phyloP scores from a whole-genome alignment of 371 early-diverging fungal genomes.

The Rhizopus arrhizus region DNA sequence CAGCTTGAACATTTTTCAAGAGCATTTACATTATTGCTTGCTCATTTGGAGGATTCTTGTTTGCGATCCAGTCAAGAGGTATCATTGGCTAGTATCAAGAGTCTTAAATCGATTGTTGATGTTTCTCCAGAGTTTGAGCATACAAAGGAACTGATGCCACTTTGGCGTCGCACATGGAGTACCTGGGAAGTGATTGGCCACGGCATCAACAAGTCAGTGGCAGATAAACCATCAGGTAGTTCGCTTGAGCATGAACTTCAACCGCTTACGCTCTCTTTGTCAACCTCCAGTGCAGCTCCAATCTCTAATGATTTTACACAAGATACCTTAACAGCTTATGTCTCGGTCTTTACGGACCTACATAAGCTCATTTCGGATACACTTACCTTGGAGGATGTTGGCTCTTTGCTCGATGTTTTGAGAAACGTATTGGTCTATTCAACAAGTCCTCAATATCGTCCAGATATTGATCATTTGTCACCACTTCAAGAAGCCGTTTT shows the following conservation, averaged over 20 bases:
- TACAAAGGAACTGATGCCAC: slow-evolving; percentile 28
- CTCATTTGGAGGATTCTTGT: slow-evolving; percentile 76
- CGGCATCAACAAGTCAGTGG: slow-evolving; percentile 37
- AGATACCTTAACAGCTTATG: slow-evolving; percentile 74
- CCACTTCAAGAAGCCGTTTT: slow-evolving; percentile 63
- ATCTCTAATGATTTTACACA: slow-evolving; percentile 68
- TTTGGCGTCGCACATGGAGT: slow-evolving; percentile 77
- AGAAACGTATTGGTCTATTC: slow-evolving; percentile 61
- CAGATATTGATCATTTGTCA: slow-evolving; percentile 58
- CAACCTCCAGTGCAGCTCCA: slow-evolving; percentile 35
- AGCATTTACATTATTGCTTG: slow-evolving; percentile 68
- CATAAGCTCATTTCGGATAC: slow-evolving; percentile 54
- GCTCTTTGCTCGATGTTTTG: slow-evolving; percentile 55
- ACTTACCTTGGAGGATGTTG: slow-evolving; percentile 59
- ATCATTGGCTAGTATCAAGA: slow-evolving; percentile 73
- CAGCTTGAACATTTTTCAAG: slow-evolving; percentile 61
- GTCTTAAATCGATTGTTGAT: slow-evolving; percentile 59
- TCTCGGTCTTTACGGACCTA: slow-evolving; percentile 67
- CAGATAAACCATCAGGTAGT: neutral
- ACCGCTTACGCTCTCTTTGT: slow-evolving; percentile 41
- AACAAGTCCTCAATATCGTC: slow-evolving; percentile 57
- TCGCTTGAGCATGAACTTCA: slow-evolving; percentile 32
- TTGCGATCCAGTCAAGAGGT: slow-evolving; percentile 78
- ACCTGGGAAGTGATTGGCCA: slow-evolving; percentile 80
- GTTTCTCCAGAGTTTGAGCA: slow-evolving; percentile 50